Conservation (phyloP, 345 rosid species). For the Toxicodendron radicans region DNA sequence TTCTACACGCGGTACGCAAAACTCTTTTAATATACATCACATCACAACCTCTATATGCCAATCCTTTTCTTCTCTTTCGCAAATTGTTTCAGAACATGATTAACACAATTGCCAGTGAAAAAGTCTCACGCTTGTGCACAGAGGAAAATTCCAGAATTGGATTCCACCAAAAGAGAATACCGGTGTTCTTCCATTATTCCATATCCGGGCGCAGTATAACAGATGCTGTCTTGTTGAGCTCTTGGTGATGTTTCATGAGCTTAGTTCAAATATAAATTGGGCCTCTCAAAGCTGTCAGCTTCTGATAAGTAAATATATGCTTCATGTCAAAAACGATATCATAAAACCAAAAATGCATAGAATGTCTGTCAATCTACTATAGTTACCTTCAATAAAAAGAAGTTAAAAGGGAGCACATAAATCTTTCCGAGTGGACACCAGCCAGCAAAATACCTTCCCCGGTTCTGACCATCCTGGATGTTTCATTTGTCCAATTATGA, state of each 20-base stretch:
- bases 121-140: not conserved
- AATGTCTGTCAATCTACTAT: not conserved
- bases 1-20: not conserved
- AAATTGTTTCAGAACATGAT: not conserved
- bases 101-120: not conserved
- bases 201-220: no score
- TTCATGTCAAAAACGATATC: not conserved
- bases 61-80: not conserved
- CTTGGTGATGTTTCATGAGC: not conserved
- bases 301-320: not conserved
- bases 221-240: not conserved
- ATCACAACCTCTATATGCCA: not conserved
- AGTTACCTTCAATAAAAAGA: slow-evolving; percentile 8
- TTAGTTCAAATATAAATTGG: not conserved
- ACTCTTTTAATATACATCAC: not conserved
- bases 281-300: not conserved
- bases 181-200: not conserved
- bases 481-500: slow-evolving; percentile 12
- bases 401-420: not conserved
- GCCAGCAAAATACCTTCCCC: not conserved
- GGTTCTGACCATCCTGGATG: not conserved
- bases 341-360: not conserved
- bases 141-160: not conserved
- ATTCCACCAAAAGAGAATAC: not conserved
- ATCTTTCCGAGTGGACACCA: not conserved